Evolutionary conservation across 306 rosid species (phyloP), one percentile per base, ranked within the genome.

Genomic region (Citrullus mucosospermus): DNA sequence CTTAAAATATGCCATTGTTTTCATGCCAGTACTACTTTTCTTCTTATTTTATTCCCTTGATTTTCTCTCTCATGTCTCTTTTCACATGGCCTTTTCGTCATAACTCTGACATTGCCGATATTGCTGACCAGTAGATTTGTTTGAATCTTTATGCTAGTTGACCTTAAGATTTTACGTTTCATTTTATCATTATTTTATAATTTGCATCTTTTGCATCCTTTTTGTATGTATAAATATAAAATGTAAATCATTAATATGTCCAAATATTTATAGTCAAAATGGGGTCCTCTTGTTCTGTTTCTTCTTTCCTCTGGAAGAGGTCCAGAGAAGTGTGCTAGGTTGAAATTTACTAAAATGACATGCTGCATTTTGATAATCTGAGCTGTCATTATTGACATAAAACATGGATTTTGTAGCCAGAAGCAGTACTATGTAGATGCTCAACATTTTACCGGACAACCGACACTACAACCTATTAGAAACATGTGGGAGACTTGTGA

Each of bases 1-100:
- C 78, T 74, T 74, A 74, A 74, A 74, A 51, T 50, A 74, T 74
- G 58, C 46, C 78, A 32, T 53, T 74, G 62, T 74, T 74, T 53
- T 51, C 62, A 36, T 74, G 62, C 78, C 38, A 9, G 22, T 53
- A 53, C 41, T 53, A 16, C 44, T 51, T 17, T 51, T 13, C 78
- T 74, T 7, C 62, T 53, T 74, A 50, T 25, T 46, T 53, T 74
- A 51, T 74, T 74, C 62, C 41, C 30, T 74, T 74, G 28, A 9
- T 50, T 50, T 73, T 74, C 62, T 74, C 78, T 53, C 62, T 50
- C 16, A 30, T 73, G 78, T 74, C 48, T 4, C 9, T 50, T 46
- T 74, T 53, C 78, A 74, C 78, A 53, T 74, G 78, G 78, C 17
- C 30, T 44, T 71, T 71, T 71, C 41, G 4, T 71, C 36, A 48